These are phyloP conservation scores for Lachancea fermentati DNA, from an alignment of 805 yeast species.

Conservation along the genomic window DNA sequence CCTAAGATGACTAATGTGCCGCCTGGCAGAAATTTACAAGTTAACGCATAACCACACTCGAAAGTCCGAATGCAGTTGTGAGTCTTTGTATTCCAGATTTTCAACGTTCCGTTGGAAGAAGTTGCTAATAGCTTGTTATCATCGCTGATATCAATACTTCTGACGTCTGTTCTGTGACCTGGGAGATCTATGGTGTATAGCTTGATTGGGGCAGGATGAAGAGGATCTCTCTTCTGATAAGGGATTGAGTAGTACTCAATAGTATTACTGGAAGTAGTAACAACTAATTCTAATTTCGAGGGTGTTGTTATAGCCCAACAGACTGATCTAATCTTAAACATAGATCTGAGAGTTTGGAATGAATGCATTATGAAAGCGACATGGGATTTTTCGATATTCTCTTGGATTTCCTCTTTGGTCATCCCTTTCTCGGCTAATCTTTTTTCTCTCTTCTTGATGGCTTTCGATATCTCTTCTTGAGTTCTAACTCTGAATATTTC, in stretches of 20 bases:
- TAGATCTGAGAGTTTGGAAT: conserved; percentile 59
- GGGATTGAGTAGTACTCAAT: conserved; percentile 65
- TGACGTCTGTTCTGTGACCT: conserved; percentile 88
- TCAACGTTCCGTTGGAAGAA: conserved; percentile 84
- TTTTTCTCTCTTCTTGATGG: conserved; percentile 68
- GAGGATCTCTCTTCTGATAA: conserved; percentile 47
- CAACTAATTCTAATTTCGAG: conserved; percentile 52
- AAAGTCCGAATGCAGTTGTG: conserved; percentile 77
- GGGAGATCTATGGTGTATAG: conserved; percentile 58
- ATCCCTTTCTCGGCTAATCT: conserved; percentile 70
- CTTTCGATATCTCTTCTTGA: conserved; percentile 71
- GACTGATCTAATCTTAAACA: conserved; percentile 56
- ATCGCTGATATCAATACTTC: conserved; percentile 75
- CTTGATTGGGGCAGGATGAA: conserved; percentile 38
- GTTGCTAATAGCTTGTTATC: conserved; percentile 79
- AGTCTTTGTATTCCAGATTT: conserved; percentile 80
- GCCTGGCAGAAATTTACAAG: conserved; percentile 83
- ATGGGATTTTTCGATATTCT: conserved; percentile 42
- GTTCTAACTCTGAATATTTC: conserved; percentile 77
- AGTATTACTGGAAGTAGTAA: conserved; percentile 67
- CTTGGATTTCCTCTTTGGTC: conserved; percentile 51
- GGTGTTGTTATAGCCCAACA: conserved; percentile 53
- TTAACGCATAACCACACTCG: conserved; percentile 81
- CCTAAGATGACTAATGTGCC: conserved; percentile 84
- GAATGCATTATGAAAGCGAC: conserved; percentile 61